Evolutionary conservation across 768 basidiomycete genomes (phyloP), one percentile per base, ranked within the genome.

Genomic region (Sistotremastrum suecicum): DNA sequence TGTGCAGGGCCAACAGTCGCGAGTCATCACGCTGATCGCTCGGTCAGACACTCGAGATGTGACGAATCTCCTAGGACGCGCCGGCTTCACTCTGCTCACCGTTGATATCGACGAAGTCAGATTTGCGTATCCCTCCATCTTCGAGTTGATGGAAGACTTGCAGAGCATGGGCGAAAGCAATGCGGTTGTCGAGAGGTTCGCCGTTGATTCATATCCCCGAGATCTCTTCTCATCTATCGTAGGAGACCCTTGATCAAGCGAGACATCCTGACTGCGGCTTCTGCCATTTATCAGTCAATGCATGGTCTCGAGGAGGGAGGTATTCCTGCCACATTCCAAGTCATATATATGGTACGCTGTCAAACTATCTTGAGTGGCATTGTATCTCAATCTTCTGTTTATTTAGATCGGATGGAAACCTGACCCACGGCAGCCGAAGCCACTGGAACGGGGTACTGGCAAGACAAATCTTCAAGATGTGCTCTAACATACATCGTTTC

Each of bases 101-200:
- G 88, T 98, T 33, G 95, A 99, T 56, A 77, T 84, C 34, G 95
- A 99, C 57, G 95, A 99, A 64, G 72, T 99, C 5, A 78, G 75
- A 51, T 78, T 97, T 35, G 74, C 74, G 5, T 99, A 97, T 57
- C 95, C 95, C 1, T 83, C 79, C 39, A 92, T 98, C 74, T 97
- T 85, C 82, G 94, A 98, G 57, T 73, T 99, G 9, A 70, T 98
- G 61, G 78, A 90, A 46, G 95, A 99, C 61, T 63, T 99, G n/a
- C 72, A 76, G 43, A 80, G 88, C 58, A 99, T 99, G 95, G 95
- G 95, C 12, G 95, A 99, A 59, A 78, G 76, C 42, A 98, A 95
- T 58, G 89, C 91, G 7, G 74, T 98, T 39, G 65, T 92, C 33
- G 88, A 85, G 55, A 69, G 89, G 81, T 87, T 50, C 39, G 70